Percentiles rank a stretch among this genome's conserved stretches.
These are phyloP conservation scores for Pseudognaphalium luteoalbum DNA, from an alignment of 129 eudicot genomes.

Conservation along the genomic window DNA sequence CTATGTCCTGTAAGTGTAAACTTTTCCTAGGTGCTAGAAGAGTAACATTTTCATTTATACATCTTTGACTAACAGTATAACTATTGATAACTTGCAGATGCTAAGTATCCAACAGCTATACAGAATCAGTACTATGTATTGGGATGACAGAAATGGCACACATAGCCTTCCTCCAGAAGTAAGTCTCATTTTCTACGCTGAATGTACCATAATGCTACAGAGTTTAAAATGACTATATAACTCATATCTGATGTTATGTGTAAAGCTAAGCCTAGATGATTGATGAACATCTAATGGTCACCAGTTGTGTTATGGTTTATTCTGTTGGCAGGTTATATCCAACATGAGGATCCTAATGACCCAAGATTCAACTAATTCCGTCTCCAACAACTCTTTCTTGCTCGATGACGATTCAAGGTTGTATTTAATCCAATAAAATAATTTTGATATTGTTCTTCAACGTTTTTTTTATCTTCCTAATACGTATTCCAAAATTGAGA, in stretches of 20 bases:
- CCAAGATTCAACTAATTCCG: slow-evolving; percentile 80
- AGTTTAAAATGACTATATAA: not conserved
- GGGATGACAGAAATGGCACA: slow-evolving; percentile 95
- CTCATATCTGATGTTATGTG: not conserved
- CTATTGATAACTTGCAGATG: slow-evolving; percentile 47
- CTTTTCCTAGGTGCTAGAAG: slow-evolving; percentile 6
- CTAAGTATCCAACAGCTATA: slow-evolving; percentile 73
- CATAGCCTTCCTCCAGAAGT: slow-evolving; percentile 86
- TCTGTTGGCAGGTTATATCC: slow-evolving; percentile 62
- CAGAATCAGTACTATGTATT: slow-evolving; percentile 94
- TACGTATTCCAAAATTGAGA: not conserved
- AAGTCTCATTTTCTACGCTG: slow-evolving; percentile 19
- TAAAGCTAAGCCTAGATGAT: not conserved
- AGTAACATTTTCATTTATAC: slow-evolving; percentile 4
- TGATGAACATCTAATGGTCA: not conserved
- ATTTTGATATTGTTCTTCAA: slow-evolving; percentile 3
- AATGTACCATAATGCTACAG: not conserved
- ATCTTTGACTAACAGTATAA: slow-evolving; percentile 24
- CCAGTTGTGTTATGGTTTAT: not conserved
- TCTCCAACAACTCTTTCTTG: slow-evolving; percentile 75
- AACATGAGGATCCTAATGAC: slow-evolving; percentile 85
- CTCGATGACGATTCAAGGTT: slow-evolving; percentile 93
- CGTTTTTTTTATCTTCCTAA: not conserved
- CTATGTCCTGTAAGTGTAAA: slow-evolving; percentile 81
- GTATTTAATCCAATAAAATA: not conserved